Percentiles rank a stretch among this genome's conserved stretches.
phyloP scores from a whole-genome alignment of 2,329 filamentous ascomycete genomes.

The Aureobasidium subglaciale region DNA sequence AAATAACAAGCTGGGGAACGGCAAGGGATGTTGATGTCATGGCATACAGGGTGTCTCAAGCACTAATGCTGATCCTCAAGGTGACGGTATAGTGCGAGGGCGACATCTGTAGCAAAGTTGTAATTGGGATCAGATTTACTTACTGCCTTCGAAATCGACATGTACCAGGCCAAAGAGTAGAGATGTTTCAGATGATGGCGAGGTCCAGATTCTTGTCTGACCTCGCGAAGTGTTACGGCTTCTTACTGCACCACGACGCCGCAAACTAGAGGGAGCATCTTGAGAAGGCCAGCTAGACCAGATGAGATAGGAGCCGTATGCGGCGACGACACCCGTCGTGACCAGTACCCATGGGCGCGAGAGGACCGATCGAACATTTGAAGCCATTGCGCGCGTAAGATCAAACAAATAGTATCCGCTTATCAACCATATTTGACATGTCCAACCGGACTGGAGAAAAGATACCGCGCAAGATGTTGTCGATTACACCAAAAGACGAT shows the following conservation, averaged over 20 bases:
- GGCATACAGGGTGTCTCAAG: too few relatives aligned
- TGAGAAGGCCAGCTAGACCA: conserved; percentile 37
- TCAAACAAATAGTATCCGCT: background rate
- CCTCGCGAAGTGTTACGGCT: conserved; percentile 27
- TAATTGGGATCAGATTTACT: too few relatives aligned
- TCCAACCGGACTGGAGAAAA: background rate
- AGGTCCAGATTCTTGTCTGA: background rate
- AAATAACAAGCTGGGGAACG: too few relatives aligned
- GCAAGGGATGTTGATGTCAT: too few relatives aligned
- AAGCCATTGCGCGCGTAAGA: background rate
- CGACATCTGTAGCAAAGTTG: too few relatives aligned
- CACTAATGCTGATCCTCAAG: too few relatives aligned
- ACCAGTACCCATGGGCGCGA: conserved; percentile 47
- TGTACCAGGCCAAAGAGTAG: conserved; percentile 5
- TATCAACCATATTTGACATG: conserved; percentile 12
- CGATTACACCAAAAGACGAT: too few relatives aligned
- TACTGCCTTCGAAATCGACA: conserved; percentile 2
- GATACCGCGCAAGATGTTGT: background rate
- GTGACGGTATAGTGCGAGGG: too few relatives aligned
- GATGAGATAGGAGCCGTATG: conserved; percentile 52
- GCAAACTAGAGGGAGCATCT: conserved; percentile 37
- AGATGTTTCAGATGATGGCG: background rate
- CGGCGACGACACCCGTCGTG: conserved; percentile 50
- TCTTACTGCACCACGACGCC: conserved; percentile 61
- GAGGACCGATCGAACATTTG: conserved; percentile 4